Evolutionary conservation across 1,284 basidiomycete genomes (phyloP), one percentile per base, ranked within the genome.

Genomic region (Pseudozyma hubeiensis): DNA sequence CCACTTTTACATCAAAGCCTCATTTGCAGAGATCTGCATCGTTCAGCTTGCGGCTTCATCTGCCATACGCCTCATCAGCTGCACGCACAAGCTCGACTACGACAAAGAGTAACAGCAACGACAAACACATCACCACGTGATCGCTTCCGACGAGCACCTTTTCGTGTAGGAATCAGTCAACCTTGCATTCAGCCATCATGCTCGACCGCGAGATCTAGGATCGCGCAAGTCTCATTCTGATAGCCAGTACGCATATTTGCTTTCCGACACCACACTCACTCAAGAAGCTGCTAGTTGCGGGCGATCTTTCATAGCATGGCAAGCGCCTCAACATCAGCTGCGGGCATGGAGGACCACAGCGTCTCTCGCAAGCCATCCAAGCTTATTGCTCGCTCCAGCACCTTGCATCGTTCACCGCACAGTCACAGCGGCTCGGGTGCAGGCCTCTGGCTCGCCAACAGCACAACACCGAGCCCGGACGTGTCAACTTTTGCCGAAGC

Each of bases 371-470:
- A 61, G 34, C 70, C 60, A 7, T 67, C 64, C 17, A 64, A 57
- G 46, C 64, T 73, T 14, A 8, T 67, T 14, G 51, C 69, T 29
- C 69, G 69, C 14, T 51, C 60, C 50, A 63, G 44, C 39, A 73
- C 70, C 2, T 47, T 68, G 30, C 59, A 74, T 41, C 71, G 71
- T 33, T 65, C 65, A 41, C 65, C 71, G 10, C 71, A 74, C 40
- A n/a, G 55, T 30, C 65, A 69, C 46, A 74, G 71, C 54, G 71
- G 71, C 39, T 74, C 71, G 3, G 71, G 71, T 9, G 71, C 65
- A 8, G 65, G 71, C 8, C 52, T 74, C 1, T 74, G 71, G 71
- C 71, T 74, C 10, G 65, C 71, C 52, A 69, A 69, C 62, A 74
- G 61, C 24, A 58, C 62, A 4, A 68, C 58, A 13, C 62, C 62